These are phyloP conservation scores for Kwoniella sp. DNA, from an alignment of 768 basidiomycete genomes.

Conservation along the genomic window DNA sequence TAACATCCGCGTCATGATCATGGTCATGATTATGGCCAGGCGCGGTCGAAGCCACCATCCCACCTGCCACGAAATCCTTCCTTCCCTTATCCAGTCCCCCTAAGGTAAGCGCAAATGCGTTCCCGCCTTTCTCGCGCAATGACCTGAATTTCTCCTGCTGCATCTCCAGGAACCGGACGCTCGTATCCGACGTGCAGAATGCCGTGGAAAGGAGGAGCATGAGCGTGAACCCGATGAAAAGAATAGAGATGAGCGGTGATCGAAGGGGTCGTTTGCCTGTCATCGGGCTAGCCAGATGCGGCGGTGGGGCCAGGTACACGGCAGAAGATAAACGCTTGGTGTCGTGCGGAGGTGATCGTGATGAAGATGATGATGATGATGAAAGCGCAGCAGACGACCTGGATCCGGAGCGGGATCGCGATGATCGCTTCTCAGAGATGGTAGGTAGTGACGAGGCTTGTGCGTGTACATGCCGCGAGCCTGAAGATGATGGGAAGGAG, in stretches of 20 bases:
- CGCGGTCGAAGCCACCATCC: neutral
- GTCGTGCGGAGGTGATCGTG: neutral
- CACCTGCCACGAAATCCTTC: neutral
- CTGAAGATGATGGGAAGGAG: slow-evolving; percentile 11
- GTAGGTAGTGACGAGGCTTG: neutral
- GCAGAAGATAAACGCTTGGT: slow-evolving; percentile 2
- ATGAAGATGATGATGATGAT: neutral
- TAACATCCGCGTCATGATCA: neutral
- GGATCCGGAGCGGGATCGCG: neutral
- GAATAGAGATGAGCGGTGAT: slow-evolving; percentile 15
- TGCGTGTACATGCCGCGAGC: neutral
- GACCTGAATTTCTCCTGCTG: slow-evolving; percentile 3
- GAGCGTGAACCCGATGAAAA: slow-evolving; percentile 14
- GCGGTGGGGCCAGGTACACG: slow-evolving; percentile 8
- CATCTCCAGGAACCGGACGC: slow-evolving; percentile 2
- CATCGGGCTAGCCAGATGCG: neutral
- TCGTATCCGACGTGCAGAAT: slow-evolving; percentile 8
- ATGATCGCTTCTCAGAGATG: neutral
- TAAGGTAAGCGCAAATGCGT: neutral
- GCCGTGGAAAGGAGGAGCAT: slow-evolving; percentile 14
- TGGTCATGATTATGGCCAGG: neutral
- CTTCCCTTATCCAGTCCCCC: neutral
- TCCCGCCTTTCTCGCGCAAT: neutral
- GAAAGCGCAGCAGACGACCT: neutral
- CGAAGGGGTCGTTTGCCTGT: slow-evolving; percentile 11